A percentile compares a stretch with the other conserved stretches of the same genome.
These are phyloP conservation scores for Hemerocallis citrina DNA, from an alignment of 106 monocot genomes.

Conservation along the genomic window DNA sequence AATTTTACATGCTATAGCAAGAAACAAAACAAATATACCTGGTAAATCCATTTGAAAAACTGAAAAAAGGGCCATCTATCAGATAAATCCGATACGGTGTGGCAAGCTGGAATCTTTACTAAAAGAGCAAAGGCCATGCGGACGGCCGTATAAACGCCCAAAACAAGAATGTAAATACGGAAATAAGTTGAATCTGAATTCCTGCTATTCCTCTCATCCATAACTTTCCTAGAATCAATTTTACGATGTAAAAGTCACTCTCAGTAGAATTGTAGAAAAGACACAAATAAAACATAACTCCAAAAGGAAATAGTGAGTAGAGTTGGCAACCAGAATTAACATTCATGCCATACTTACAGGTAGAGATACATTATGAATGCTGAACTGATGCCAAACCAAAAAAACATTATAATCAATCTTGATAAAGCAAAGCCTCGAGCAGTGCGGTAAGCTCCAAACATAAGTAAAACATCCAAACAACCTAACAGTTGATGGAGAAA, in stretches of 20 bases:
- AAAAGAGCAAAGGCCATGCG: slow-evolving; percentile 56
- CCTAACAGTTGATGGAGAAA: slow-evolving; percentile 27
- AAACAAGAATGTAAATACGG: slow-evolving; percentile 68
- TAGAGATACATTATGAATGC: slow-evolving; percentile 63
- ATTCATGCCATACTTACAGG: slow-evolving; percentile 38
- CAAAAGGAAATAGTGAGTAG: background rate
- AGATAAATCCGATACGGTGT: slow-evolving; percentile 55
- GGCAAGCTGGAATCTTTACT: slow-evolving; percentile 84
- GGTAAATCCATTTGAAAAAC: slow-evolving; percentile 98
- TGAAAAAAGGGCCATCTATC: slow-evolving; percentile 89
- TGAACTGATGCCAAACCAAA: slow-evolving; percentile 64
- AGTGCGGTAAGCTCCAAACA: slow-evolving; percentile 89
- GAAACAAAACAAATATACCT: slow-evolving; percentile 30
- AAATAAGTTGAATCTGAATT: slow-evolving; percentile 78
- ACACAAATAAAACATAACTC: background rate
- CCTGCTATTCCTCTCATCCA: slow-evolving; percentile 54
- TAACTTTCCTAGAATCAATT: slow-evolving; percentile 54
- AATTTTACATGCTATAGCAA: background rate
- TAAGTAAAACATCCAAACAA: slow-evolving; percentile 74
- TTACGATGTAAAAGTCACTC: background rate
- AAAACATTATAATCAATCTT: slow-evolving; percentile 72
- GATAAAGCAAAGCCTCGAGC: slow-evolving; percentile 86
- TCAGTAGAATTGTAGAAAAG: background rate
- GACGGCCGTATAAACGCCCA: slow-evolving; percentile 74
- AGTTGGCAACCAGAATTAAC: background rate